A percentile compares a stretch with the other conserved stretches of the same genome.
Evolutionary conservation across 1,284 basidiomycete species (phyloP).

Genomic region (Jaminaea rosea): DNA sequence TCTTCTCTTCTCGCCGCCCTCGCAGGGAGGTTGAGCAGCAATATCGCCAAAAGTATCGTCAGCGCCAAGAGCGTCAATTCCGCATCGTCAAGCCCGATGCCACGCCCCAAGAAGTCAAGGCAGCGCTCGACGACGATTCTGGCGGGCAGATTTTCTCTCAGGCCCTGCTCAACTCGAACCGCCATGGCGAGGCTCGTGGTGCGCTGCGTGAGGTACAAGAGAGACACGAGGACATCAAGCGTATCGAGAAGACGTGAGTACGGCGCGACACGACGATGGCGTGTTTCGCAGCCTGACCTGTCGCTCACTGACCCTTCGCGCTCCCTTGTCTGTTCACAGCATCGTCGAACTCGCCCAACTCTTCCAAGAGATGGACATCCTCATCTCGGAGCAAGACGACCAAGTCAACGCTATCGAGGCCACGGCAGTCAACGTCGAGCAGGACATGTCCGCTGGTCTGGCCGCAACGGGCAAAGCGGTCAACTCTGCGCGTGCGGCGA

Average conservation of each 20-base stretch:
- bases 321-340: too few species aligned
- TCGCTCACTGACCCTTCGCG: too few species aligned
- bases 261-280: too few species aligned
- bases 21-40: conserved; percentile 84
- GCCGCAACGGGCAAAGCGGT: conserved; percentile 59
- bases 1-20: too few species aligned
- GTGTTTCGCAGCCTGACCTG: too few species aligned
- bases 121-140: conserved; percentile 66
- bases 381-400: conserved; percentile 45
- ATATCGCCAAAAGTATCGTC: conserved; percentile 84
- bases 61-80: conserved; percentile 89
- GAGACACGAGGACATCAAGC: conserved; percentile 75
- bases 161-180: conserved; percentile 67
- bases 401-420: conserved; percentile 41
- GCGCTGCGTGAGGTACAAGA: conserved; percentile 85
- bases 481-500: conserved; percentile 63
- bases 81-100: conserved; percentile 88
- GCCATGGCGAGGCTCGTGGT: conserved; percentile 71
- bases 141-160: conserved; percentile 69
- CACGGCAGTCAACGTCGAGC: conserved; percentile 34
- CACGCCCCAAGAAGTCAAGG: conserved; percentile 68
- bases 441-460: conserved; percentile 48
- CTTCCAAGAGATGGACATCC: conserved; percentile 60
- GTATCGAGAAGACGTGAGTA: conserved; percentile 79
- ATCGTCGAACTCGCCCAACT: conserved; percentile 77